A percentile compares a stretch with the other conserved stretches of the same genome.
Evolutionary conservation across 345 rosid genomes (phyloP).

Genomic region (Hirschfeldia incana): DNA sequence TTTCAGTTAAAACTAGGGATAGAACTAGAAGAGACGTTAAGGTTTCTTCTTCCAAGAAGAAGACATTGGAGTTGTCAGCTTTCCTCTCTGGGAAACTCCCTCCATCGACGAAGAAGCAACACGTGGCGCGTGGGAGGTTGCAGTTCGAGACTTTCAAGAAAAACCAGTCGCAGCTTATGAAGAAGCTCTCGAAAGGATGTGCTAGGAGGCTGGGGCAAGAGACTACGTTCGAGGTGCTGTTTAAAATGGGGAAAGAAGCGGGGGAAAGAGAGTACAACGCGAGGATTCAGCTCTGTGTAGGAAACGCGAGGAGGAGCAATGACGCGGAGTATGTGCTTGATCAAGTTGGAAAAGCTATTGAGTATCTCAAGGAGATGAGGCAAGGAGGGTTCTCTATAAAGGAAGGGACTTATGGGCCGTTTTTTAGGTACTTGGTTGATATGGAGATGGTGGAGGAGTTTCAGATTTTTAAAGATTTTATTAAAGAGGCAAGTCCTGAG

Average conservation of each 20-base stretch:
- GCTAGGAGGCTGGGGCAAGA: constrained; percentile 57
- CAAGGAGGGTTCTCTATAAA: constrained; percentile 58
- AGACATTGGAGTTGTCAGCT: constrained; percentile 43
- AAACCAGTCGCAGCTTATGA: constrained; percentile 40
- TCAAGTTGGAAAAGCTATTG: constrained; percentile 47
- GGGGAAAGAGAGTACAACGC: constrained; percentile 65
- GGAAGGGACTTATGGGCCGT: constrained; percentile 64
- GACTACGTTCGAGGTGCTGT: constrained; percentile 47
- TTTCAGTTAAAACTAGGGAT: constrained; percentile 4
- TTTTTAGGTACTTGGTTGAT: constrained; percentile 64
- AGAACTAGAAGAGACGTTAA: neutral
- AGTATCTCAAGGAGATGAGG: constrained; percentile 52
- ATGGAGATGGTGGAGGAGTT: constrained; percentile 73
- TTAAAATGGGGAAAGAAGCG: constrained; percentile 65
- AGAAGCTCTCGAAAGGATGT: constrained; percentile 35
- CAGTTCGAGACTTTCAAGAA: constrained; percentile 43
- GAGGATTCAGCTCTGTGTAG: constrained; percentile 49
- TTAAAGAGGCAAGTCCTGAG: constrained; percentile 48
- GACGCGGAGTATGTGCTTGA: constrained; percentile 49
- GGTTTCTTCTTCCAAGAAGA: neutral
- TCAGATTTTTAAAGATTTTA: constrained; percentile 36
- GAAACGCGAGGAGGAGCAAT: constrained; percentile 52
- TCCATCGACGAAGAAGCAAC: constrained; percentile 31
- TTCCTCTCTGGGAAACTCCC: neutral
- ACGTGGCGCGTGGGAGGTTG: constrained; percentile 54